phyloP scores from a whole-genome alignment of 2,329 filamentous ascomycete species.

The Ceratocystis albifundus region DNA sequence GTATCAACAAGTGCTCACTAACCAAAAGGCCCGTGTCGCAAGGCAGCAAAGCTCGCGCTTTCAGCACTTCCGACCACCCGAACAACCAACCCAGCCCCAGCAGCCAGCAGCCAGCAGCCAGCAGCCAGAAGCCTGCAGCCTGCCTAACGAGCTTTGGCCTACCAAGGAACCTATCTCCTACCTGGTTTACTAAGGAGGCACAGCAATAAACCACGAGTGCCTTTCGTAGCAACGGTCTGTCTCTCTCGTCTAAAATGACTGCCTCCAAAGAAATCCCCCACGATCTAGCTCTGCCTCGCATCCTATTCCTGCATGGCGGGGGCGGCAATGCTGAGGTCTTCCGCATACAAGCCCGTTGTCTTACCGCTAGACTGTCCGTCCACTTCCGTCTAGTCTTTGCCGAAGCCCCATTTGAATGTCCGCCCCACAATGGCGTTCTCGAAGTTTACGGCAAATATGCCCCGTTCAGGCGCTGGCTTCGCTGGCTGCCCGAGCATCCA shows the following conservation, averaged over 20 bases:
- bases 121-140: background rate
- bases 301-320: slow-evolving; percentile 73
- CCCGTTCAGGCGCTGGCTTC: slow-evolving; percentile 52
- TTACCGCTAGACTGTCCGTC: slow-evolving; percentile 37
- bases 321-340: slow-evolving; percentile 63
- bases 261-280: slow-evolving; percentile 7
- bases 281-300: slow-evolving; percentile 41
- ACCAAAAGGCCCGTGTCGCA: background rate
- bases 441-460: slow-evolving; percentile 53
- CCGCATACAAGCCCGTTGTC: slow-evolving; percentile 51
- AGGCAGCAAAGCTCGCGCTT: background rate
- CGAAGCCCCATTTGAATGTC: slow-evolving; percentile 54
- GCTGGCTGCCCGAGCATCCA: slow-evolving; percentile 49
- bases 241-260: slow-evolving; percentile 14
- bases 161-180: too few relatives aligned
- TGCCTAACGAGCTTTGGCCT: background rate
- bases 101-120: too few relatives aligned
- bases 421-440: slow-evolving; percentile 50
- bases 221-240: background rate
- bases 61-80: background rate
- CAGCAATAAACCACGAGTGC: too few relatives aligned
- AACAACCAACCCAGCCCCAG: too few relatives aligned
- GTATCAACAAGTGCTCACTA: background rate
- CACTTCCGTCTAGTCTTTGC: slow-evolving; percentile 62
- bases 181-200: too few relatives aligned